Conservation (phyloP, 2,329 filamentous ascomycete species). For the Diaporthe helianthi region DNA sequence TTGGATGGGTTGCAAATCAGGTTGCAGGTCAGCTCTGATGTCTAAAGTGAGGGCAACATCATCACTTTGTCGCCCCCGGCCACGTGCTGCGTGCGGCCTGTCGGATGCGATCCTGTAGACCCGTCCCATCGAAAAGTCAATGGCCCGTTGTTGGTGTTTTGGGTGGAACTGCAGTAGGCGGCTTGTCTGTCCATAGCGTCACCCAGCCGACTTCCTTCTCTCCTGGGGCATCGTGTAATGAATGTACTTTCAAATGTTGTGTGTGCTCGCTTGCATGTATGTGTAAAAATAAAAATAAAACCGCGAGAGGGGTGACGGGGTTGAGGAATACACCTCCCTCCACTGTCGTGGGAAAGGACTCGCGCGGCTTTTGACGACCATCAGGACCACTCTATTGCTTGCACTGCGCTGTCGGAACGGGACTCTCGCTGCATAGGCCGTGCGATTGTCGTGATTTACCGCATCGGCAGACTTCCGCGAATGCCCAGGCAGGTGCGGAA, state of each 20-base stretch:
- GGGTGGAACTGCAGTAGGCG: not conserved
- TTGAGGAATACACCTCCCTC: not conserved
- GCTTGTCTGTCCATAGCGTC: not conserved
- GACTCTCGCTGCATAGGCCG: not conserved
- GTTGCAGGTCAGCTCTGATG: not conserved
- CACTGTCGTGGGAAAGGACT: constrained; percentile 2
- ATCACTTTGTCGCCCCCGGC: not conserved
- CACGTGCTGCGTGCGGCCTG: constrained; percentile 5
- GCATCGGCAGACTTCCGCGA: constrained; percentile 24
- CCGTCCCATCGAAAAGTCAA: constrained; percentile 1
- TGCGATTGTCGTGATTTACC: constrained; percentile 7
- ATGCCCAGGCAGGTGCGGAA: constrained; percentile 12
- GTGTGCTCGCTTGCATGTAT: not conserved
- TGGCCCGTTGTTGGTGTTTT: not conserved
- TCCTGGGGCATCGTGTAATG: not conserved
- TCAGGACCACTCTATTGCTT: constrained; percentile 11
- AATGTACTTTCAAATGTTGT: too few relatives aligned
- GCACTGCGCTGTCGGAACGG: constrained; percentile 21
- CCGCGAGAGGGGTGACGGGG: not conserved
- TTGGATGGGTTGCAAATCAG: not conserved
- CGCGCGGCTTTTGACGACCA: constrained; percentile 16
- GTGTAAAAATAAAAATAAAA: too few relatives aligned
- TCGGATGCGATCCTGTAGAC: constrained; percentile 3
- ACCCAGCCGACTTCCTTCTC: not conserved
- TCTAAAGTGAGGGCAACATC: not conserved